Evolutionary conservation across 768 basidiomycete genomes (phyloP).

Genomic region (Rhodotorula kratochvilovae): DNA sequence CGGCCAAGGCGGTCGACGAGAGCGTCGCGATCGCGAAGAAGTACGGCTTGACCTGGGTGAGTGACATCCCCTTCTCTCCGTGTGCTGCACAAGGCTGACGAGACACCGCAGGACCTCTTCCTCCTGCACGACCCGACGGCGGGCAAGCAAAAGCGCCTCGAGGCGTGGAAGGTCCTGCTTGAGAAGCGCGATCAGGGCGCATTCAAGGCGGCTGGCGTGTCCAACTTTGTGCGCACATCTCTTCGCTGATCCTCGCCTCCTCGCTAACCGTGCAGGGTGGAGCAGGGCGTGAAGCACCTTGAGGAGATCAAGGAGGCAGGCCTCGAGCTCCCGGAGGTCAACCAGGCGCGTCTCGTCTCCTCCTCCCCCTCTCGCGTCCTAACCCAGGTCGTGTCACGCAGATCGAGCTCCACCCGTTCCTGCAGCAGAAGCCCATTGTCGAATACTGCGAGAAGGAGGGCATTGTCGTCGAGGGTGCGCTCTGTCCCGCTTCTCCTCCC

Average conservation of each 20-base stretch:
- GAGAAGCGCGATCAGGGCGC: conserved; percentile 72
- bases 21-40: conserved; percentile 17
- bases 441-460: conserved; percentile 57
- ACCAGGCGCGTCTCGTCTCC: conserved; percentile 44
- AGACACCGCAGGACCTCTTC: conserved; percentile 43
- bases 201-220: conserved; percentile 71
- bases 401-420: conserved; percentile 60
- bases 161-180: conserved; percentile 63
- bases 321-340: conserved; percentile 59
- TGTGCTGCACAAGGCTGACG: neutral
- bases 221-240: conserved; percentile 62
- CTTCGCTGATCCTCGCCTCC: neutral
- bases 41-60: conserved; percentile 33
- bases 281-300: conserved; percentile 53
- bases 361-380: conserved; percentile 49
- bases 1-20: conserved; percentile 30
- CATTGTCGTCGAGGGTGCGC: conserved; percentile 58
- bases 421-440: conserved; percentile 62
- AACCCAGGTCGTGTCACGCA: conserved; percentile 47
- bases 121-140: conserved; percentile 49
- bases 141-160: conserved; percentile 45
- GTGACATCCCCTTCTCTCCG: neutral
- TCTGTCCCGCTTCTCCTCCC: too few relatives aligned
- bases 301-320: conserved; percentile 63
- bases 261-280: neutral